Evolutionary conservation across 345 rosid genomes (phyloP).

Genomic region (Atalantia buxifolia): DNA sequence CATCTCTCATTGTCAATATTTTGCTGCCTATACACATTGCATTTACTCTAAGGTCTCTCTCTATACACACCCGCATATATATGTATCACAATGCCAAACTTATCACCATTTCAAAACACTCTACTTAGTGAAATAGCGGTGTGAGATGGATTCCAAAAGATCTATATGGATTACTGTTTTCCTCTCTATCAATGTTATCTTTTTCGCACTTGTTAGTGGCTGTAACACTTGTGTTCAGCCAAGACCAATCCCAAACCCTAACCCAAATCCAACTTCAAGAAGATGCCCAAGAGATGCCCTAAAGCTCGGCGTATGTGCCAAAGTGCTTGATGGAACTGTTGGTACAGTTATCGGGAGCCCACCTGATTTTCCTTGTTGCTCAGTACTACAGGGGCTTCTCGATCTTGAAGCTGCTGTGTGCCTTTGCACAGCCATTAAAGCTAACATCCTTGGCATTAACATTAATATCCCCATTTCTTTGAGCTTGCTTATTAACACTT

Average conservation of each 20-base stretch:
- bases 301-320: constrained; percentile 61
- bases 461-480: constrained; percentile 58
- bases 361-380: constrained; percentile 63
- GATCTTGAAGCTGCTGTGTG: constrained; percentile 68
- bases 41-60: neutral
- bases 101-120: neutral
- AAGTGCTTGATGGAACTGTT: constrained; percentile 45
- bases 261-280: constrained; percentile 20
- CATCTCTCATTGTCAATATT: neutral
- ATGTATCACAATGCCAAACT: neutral
- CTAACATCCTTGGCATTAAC: constrained; percentile 60
- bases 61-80: neutral
- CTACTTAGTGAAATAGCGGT: neutral
- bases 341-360: constrained; percentile 54
- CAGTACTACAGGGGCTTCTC: constrained; percentile 51
- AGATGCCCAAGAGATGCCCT: constrained; percentile 66
- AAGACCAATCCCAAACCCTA: constrained; percentile 45
- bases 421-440: constrained; percentile 77
- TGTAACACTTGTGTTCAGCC: constrained; percentile 48
- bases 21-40: too few relatives aligned
- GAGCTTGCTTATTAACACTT: constrained; percentile 66
- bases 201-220: constrained; percentile 39
- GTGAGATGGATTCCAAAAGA: constrained; percentile 34
- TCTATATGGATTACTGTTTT: constrained; percentile 30
- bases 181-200: constrained; percentile 31